These are phyloP conservation scores for Coelastrella sp. DNA, from an alignment of 139 green algal species.

Conservation along the genomic window DNA sequence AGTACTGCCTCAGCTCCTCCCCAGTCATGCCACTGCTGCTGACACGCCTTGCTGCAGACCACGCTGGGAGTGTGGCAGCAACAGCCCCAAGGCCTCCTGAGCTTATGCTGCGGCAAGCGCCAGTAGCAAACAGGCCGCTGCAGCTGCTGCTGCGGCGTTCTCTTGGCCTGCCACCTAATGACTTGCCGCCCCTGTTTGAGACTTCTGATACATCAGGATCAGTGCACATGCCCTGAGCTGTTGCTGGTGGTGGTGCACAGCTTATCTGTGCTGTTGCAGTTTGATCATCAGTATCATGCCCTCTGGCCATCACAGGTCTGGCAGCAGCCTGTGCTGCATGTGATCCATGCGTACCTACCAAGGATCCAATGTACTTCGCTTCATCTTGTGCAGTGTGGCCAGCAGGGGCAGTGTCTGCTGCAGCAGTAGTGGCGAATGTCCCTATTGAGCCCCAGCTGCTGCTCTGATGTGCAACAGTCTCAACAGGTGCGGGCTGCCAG, in stretches of 20 bases:
- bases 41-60: slow-evolving; percentile 14
- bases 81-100: background rate
- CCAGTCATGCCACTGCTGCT: slow-evolving; percentile 23
- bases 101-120: background rate
- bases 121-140: background rate
- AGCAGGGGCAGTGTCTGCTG: background rate
- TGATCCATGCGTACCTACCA: background rate
- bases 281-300: background rate
- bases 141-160: background rate
- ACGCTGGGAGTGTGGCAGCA: background rate
- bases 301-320: background rate
- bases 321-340: slow-evolving; percentile 17
- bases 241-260: background rate
- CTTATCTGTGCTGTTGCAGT: background rate
- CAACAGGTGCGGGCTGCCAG: background rate
- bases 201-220: background rate
- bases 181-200: background rate
- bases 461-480: background rate
- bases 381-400: background rate
- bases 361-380: background rate
- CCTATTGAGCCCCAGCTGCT: background rate
- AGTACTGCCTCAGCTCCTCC: slow-evolving; percentile 16
- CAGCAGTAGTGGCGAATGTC: background rate
- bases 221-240: background rate
- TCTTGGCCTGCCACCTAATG: background rate